These are phyloP conservation scores for Metschnikowia kofuensis DNA, from an alignment of 805 yeast genomes.

Conservation along the genomic window DNA sequence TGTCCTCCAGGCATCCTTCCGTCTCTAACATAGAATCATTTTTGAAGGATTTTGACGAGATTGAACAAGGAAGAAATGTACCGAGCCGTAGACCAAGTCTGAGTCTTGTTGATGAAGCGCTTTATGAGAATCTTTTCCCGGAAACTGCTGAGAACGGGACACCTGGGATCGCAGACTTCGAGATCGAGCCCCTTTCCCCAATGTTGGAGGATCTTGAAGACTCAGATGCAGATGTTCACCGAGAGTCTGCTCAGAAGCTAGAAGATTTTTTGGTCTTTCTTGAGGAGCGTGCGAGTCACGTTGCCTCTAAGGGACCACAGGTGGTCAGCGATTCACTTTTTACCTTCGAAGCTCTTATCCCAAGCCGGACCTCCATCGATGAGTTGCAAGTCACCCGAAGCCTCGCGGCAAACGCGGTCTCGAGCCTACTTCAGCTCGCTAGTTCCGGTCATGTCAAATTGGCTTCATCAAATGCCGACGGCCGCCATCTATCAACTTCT, in stretches of 20 bases:
- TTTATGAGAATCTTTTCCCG: background rate
- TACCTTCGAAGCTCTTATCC: conserved; percentile 12
- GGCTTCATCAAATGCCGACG: background rate
- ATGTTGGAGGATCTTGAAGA: conserved; percentile 3
- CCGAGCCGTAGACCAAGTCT: conserved; percentile 11
- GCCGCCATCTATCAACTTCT: background rate
- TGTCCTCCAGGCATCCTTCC: conserved; percentile 10
- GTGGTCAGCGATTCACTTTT: background rate
- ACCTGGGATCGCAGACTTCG: background rate
- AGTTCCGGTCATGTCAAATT: background rate
- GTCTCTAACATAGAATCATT: conserved; percentile 6
- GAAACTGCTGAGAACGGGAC: background rate
- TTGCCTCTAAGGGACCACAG: background rate
- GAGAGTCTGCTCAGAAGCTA: background rate
- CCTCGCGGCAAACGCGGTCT: conserved; percentile 16
- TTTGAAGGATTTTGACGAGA: conserved; percentile 10
- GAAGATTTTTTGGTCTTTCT: conserved; percentile 9
- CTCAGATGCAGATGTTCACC: background rate
- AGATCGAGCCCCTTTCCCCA: conserved; percentile 11
- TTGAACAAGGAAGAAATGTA: conserved; percentile 16
- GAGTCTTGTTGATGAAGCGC: conserved; percentile 4
- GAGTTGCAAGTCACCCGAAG: conserved; percentile 7
- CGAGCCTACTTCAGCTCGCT: conserved; percentile 16
- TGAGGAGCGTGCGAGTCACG: conserved; percentile 6
- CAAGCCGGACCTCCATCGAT: conserved; percentile 1